Evolutionary conservation across 2,329 filamentous ascomycete species (phyloP).

Genomic region (Colletotrichum liaoningense): DNA sequence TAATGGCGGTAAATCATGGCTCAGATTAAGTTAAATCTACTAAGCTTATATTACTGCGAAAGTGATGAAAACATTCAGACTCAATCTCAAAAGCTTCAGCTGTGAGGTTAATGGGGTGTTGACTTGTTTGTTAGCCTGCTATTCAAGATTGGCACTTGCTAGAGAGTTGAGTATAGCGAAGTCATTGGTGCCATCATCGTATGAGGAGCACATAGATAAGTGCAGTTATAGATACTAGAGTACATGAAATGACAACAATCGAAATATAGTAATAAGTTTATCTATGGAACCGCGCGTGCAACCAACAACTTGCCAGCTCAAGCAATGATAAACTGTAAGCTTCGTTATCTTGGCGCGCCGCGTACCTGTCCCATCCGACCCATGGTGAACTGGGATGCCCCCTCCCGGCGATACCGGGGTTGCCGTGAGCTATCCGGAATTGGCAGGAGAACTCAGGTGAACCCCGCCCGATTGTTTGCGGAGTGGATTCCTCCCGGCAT

Average conservation of each 20-base stretch:
- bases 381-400: not conserved
- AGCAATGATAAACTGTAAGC: not conserved
- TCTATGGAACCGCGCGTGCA: not conserved
- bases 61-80: not conserved
- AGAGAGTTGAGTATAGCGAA: not conserved
- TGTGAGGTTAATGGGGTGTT: not conserved
- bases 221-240: not conserved
- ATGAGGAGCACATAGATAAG: not conserved
- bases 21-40: not conserved
- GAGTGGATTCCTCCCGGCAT: conserved; percentile 10
- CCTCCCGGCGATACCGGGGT: not conserved
- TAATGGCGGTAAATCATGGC: not conserved
- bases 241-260: not conserved
- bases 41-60: not conserved
- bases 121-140: not conserved
- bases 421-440: conserved; percentile 5
- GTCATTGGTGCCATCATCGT: not conserved
- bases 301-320: not conserved
- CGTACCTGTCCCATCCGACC: not conserved
- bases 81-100: not conserved
- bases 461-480: conserved; percentile 2
- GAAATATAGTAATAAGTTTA: not conserved
- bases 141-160: not conserved
- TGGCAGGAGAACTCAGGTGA: conserved; percentile 4
- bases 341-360: not conserved